Evolutionary conservation across 106 monocot species (phyloP).

Genomic region (Xerophyta viscosa): DNA sequence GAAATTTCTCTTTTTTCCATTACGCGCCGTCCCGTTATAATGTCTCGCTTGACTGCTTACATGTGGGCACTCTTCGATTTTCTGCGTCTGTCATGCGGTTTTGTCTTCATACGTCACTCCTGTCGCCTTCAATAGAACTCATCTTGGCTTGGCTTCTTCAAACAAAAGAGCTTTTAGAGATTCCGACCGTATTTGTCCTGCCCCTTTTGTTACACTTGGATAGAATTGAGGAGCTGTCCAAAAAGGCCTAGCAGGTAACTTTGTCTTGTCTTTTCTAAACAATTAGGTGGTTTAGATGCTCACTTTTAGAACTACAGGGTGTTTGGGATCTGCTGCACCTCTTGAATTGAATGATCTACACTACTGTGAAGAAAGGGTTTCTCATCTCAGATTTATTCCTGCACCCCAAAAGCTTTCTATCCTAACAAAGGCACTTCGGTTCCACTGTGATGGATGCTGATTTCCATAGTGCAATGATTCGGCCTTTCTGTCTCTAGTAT

Average conservation of each 20-base stretch:
- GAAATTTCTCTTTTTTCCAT: constrained; percentile 22
- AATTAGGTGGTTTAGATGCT: constrained; percentile 16
- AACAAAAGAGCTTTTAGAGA: background rate
- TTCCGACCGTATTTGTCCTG: background rate
- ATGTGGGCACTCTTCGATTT: constrained; percentile 2
- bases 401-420: too few relatives aligned
- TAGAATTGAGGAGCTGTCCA: constrained; percentile 2
- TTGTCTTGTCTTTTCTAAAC: background rate
- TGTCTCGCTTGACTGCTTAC: constrained; percentile 19
- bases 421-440: too few relatives aligned
- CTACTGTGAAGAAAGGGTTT: too few relatives aligned
- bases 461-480: too few relatives aligned
- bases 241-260: constrained; percentile 9
- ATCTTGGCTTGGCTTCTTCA: background rate
- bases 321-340: constrained; percentile 7
- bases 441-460: too few relatives aligned
- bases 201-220: background rate
- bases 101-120: constrained; percentile 14
- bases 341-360: too few relatives aligned
- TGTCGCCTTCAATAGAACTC: constrained; percentile 12
- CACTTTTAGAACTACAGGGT: constrained; percentile 21
- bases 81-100: constrained; percentile 25
- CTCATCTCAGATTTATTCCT: too few relatives aligned
- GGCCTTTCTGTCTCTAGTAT: too few relatives aligned
- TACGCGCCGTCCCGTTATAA: constrained; percentile 31